Evolutionary conservation across 306 rosid genomes (phyloP), one percentile per base, ranked within the genome.

Genomic region (Inga laurina): DNA sequence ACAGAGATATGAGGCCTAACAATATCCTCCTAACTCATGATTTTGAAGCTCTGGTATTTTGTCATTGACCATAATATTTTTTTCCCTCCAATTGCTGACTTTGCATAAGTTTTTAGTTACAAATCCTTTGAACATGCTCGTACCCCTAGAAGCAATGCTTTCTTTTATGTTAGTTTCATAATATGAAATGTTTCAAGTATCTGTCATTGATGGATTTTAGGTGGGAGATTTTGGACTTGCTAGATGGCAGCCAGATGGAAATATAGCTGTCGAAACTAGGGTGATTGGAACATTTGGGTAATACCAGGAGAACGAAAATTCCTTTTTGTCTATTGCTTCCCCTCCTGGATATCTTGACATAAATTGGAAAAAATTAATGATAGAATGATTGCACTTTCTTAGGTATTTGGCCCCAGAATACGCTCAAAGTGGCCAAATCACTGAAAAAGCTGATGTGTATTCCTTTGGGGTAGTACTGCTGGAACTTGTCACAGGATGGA

Each of bases 181-280:
- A 74, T 75, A 61, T 73, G 77, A 75, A 57, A 77, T 86, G 80
- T 57, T 68, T 80, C 43, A 65, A 74, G 85, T 73, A 54, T 82
- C 67, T 51, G 69, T n/a, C 19, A 48, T 61, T 37, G 57, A 37
- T 83, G 84, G 73, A 84, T 84, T 72, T 74, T 84, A 96, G 99
- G 99, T 96, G n/a, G 99, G 99, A 86, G 99, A 96, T 91, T 96
- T 96, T 67, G 99, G 99, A 83, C 94, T 96, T 59, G 99, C 99
- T 45, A 91, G 99, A 89, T 96, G 98, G 98, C 97, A 94, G 82
- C 99, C 99, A 16, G 95, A 96, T 81, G 98, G 99, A 52, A 92
- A 92, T 57, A 83, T 86, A 86, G 98, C 92, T 59, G 98, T 94
- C 68, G 98, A 96, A 87, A 96, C 99, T 11, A 89, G 99, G 88